Evolutionary conservation across 805 yeast species (phyloP), one percentile per base, ranked within the genome.

Genomic region (Gaillardinia entomophila): DNA sequence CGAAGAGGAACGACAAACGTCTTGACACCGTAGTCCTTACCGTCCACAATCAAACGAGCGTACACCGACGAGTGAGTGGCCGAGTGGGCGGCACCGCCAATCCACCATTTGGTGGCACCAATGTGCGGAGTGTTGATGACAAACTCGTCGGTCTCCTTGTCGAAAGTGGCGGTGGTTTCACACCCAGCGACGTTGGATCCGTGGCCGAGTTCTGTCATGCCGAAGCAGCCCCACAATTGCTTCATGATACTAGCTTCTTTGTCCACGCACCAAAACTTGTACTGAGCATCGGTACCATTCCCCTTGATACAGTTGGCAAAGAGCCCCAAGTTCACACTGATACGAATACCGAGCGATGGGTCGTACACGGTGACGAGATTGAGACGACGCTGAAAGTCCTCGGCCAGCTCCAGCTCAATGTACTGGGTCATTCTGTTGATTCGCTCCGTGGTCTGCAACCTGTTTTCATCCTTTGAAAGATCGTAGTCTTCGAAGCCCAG

Each of bases 201-300:
- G 55, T 87, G 96, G 6, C 86, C 95, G 46, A 87, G 56, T 62
- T 87, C 96, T 12, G 96, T 88, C 96, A 87, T 87, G 28, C 82
- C 87, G 61, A 87, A 87, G 59, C 96, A 88, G 17, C 96, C 96
- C 49, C 49, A 46, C 28, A 62, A 40, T 28, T 55, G 58, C 42
- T 59, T 62, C 38, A 64, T 45, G 37, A 40, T 44, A 31, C 45
- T 51, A 24, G 64, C 52, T 40, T 61, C 66, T 34, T 52, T 62
- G 24, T 45, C 43, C 31, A 51, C 38, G 34, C 58, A 53, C 70
- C 70, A 64, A 45, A 46, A 64, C 25, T 52, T 43, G 40, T 50
- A 62, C 39, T 64, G 70, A 6, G 50, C 56, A 11, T 42, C 56
- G 12, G 69, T 64, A 31, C 70, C 70, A 35, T 64, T 64, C 16